Evolutionary conservation across 2,329 filamentous ascomycete species (phyloP).

Genomic region (Fusarium mundagurra): DNA sequence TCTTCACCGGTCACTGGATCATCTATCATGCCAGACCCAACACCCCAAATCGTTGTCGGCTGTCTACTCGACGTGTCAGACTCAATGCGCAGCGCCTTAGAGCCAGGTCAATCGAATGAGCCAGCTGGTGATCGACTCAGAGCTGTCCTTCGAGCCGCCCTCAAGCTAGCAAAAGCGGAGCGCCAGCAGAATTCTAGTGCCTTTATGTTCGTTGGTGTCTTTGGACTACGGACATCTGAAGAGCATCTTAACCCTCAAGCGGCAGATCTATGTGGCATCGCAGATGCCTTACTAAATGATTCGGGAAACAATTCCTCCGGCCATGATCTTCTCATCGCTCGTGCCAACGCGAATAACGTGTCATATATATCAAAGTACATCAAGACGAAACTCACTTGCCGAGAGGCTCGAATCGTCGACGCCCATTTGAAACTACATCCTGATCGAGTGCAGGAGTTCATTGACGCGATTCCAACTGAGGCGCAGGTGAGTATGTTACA

Average conservation of each 20-base stretch:
- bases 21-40: neutral
- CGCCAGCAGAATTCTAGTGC: neutral
- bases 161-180: neutral
- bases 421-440: neutral
- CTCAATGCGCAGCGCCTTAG: neutral
- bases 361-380: neutral
- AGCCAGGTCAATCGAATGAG: neutral
- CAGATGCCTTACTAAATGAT: neutral
- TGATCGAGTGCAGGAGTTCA: neutral
- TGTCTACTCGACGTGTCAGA: neutral
- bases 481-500: rapidly evolving
- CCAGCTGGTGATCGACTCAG: neutral
- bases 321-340: neutral
- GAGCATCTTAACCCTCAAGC: neutral
- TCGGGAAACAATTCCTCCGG: neutral
- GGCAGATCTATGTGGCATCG: neutral
- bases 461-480: neutral
- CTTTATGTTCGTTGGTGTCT: neutral
- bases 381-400: neutral
- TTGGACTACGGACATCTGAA: neutral
- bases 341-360: neutral
- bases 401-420: neutral
- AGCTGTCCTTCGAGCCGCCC: neutral
- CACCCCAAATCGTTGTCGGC: neutral
- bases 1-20: neutral